Conservation (phyloP, 2,329 filamentous ascomycete genomes). For the Phaeomoniella chlamydospora region DNA sequence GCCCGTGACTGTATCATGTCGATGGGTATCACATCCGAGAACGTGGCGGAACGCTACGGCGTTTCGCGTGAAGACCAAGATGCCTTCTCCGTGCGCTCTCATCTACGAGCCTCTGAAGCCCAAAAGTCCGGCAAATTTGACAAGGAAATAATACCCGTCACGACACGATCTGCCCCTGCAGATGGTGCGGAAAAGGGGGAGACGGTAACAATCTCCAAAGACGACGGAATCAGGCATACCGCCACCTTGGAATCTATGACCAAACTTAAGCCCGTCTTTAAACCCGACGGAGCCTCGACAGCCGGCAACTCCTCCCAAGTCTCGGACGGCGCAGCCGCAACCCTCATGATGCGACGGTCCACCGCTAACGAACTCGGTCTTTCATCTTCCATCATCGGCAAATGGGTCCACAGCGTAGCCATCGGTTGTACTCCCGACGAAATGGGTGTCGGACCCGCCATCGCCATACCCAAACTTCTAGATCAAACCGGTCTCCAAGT, state of each 20-base stretch:
- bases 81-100: slow-evolving; percentile 61
- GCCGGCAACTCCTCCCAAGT: slow-evolving; percentile 80
- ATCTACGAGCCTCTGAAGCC: slow-evolving; percentile 58
- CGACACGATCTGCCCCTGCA: slow-evolving; percentile 51
- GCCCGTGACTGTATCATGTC: slow-evolving; percentile 81
- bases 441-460: slow-evolving; percentile 82
- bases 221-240: slow-evolving; percentile 67
- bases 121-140: slow-evolving; percentile 57
- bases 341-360: slow-evolving; percentile 70
- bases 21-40: slow-evolving; percentile 85
- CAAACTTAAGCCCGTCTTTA: slow-evolving; percentile 76
- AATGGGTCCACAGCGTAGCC: slow-evolving; percentile 64
- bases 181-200: slow-evolving; percentile 30
- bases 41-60: slow-evolving; percentile 65
- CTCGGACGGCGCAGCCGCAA: slow-evolving; percentile 73
- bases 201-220: slow-evolving; percentile 56
- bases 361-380: slow-evolving; percentile 64
- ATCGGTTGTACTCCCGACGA: slow-evolving; percentile 75
- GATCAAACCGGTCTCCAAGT: slow-evolving; percentile 49
- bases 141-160: slow-evolving; percentile 66
- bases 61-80: slow-evolving; percentile 68
- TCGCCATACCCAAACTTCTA: slow-evolving; percentile 77
- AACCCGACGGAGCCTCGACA: slow-evolving; percentile 57
- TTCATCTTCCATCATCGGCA: slow-evolving; percentile 55
- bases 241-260: slow-evolving; percentile 57